phyloP scores from a whole-genome alignment of 192 early-diverging fungal genomes.

The Rhizophlyctis rosea region DNA sequence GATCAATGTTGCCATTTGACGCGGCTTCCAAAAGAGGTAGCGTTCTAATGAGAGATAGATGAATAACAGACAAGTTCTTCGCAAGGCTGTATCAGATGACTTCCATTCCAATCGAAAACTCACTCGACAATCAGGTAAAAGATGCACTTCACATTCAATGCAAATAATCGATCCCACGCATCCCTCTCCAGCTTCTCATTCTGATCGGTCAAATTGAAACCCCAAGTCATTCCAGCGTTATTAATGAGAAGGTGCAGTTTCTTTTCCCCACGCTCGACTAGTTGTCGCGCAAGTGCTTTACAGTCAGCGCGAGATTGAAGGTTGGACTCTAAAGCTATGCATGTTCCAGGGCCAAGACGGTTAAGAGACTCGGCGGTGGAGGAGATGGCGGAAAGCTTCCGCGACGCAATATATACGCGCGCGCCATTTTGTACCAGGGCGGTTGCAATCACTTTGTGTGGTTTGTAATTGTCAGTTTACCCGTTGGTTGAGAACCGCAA shows the following conservation, averaged over 20 bases:
- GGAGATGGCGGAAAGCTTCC: slow-evolving; percentile 53
- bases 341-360: slow-evolving; percentile 64
- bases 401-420: slow-evolving; percentile 81
- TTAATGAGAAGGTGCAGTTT: slow-evolving; percentile 81
- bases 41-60: slow-evolving; percentile 5
- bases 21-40: slow-evolving; percentile 66
- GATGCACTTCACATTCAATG: slow-evolving; percentile 77
- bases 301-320: slow-evolving; percentile 59
- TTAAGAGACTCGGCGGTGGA: slow-evolving; percentile 66
- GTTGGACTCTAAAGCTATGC: slow-evolving; percentile 72
- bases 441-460: slow-evolving; percentile 51
- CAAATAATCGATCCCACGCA: slow-evolving; percentile 66
- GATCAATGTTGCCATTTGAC: slow-evolving; percentile 44
- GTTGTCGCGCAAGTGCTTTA: slow-evolving; percentile 50
- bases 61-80: background rate
- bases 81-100: background rate
- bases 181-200: slow-evolving; percentile 53
- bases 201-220: slow-evolving; percentile 32
- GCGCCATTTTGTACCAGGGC: slow-evolving; percentile 84
- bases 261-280: slow-evolving; percentile 51
- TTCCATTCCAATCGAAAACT: background rate
- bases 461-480: no score
- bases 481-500: no score
- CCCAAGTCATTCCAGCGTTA: slow-evolving; percentile 65
- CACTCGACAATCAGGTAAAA: slow-evolving; percentile 76